Base-by-base conservation (phyloP, 208 protist species). In the Herpetomonas muscarum region DNA sequence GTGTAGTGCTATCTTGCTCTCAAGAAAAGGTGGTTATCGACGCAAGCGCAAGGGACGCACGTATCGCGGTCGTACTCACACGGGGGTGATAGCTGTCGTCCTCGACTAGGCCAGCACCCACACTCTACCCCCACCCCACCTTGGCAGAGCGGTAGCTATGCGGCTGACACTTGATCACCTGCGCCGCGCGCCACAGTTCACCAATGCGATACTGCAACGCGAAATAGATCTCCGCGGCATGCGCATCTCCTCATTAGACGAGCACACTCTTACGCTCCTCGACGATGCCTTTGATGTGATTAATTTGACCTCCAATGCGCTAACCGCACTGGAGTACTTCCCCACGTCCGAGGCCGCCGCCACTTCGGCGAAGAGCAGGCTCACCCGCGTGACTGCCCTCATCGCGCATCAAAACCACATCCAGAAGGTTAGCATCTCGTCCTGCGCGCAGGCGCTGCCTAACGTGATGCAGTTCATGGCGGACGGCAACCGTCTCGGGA, bases 181-280 rank as follows among this genome's bases (percentile, higher is more conserved):
- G 34, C 74, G 82, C 15, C 74, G 76, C 34, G 84, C 88, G 15
- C 88, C 88, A 37, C 88, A 94, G 71, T 87, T 94, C 50, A 91
- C 75, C 2, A 94, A 94, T 55, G 79, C 84, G 52, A 54, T 94
- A 48, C 65, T 64, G 41, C 81, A 92, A 67, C 79, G 88, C 5
- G 85, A 94, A 50, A 79, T 94, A 28, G 88, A 94, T 53, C 72
- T 94, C 17, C 85, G 88, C 9, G 88, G 85, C 1, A 65, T 92
- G 52, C 67, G 79, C 10, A 67, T 94, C 21, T 87, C 85, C 21
- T 78, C 77, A 10, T 74, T 94, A 24, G 88, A 94, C 41, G 88
- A 90, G 59, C 61, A 70, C 39, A 59, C 79, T 2, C 72, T 94
- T 19, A 46, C 82, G 21, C 60, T 82, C 9, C 61, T 94, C 3